Conservation (phyloP, 2,329 filamentous ascomycete genomes). For the Fusarium albidum region DNA sequence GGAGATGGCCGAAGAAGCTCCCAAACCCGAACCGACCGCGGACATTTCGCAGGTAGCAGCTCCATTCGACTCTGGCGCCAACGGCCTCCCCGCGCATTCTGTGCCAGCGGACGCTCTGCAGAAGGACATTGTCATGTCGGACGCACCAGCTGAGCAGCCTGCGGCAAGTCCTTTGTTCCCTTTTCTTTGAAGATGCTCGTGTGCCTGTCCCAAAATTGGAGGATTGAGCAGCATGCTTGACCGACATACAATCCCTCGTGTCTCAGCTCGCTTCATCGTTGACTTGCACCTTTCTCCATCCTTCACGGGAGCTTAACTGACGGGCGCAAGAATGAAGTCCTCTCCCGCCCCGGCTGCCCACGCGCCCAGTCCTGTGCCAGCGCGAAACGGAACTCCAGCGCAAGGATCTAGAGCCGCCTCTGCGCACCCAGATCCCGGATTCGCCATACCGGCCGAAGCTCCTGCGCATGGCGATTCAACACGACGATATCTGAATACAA, state of each 20-base stretch:
- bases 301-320: slow-evolving; percentile 17
- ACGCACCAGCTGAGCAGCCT: slow-evolving; percentile 51
- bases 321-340: slow-evolving; percentile 37
- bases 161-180: slow-evolving; percentile 44
- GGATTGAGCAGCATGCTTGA: neutral
- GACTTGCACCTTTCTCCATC: slow-evolving; percentile 5
- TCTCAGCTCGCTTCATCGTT: neutral
- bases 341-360: slow-evolving; percentile 49
- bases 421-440: slow-evolving; percentile 61
- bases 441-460: slow-evolving; percentile 66
- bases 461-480: slow-evolving; percentile 73
- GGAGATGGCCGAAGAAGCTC: slow-evolving; percentile 44
- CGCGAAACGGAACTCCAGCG: slow-evolving; percentile 59
- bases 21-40: slow-evolving; percentile 27
- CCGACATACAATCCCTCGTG: neutral
- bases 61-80: slow-evolving; percentile 32
- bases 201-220: neutral
- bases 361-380: slow-evolving; percentile 52
- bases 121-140: slow-evolving; percentile 55
- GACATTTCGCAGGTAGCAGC: slow-evolving; percentile 34
- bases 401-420: slow-evolving; percentile 64
- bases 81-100: slow-evolving; percentile 26
- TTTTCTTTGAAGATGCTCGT: neutral
- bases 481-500: slow-evolving; percentile 75
- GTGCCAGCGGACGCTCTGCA: slow-evolving; percentile 37